A percentile compares a stretch with the other conserved stretches of the same genome.
Conservation (phyloP, 2,329 filamentous ascomycete species). For the Colletotrichum viniferum region DNA sequence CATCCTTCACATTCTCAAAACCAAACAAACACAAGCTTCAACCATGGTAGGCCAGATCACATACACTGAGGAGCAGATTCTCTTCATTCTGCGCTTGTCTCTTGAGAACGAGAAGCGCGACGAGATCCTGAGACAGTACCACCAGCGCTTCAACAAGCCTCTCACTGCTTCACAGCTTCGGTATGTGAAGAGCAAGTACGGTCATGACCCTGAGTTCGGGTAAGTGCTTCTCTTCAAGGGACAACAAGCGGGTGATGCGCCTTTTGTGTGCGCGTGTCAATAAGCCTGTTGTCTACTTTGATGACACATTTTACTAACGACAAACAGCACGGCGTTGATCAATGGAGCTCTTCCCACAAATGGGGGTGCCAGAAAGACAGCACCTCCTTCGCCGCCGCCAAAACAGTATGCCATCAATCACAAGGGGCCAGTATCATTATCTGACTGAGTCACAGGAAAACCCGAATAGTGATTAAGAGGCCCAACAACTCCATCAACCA, state of each 20-base stretch:
- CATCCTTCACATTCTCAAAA: background rate
- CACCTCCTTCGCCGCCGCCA: background rate
- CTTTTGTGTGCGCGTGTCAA: background rate
- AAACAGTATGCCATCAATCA: background rate
- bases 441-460: background rate
- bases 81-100: constrained; percentile 35
- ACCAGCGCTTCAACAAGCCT: constrained; percentile 29
- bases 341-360: background rate
- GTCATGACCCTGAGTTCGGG: constrained; percentile 42
- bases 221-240: constrained; percentile 24
- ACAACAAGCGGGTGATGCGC: background rate
- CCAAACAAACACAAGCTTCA: background rate
- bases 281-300: background rate
- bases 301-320: background rate
- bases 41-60: constrained; percentile 38
- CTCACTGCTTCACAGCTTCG: constrained; percentile 37
- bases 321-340: background rate
- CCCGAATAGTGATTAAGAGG: background rate
- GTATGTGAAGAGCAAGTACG: constrained; percentile 46
- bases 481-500: background rate
- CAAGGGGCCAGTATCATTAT: background rate
- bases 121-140: constrained; percentile 31
- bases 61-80: constrained; percentile 39
- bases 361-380: background rate
- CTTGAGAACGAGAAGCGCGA: constrained; percentile 28